Evolutionary conservation across 2,329 filamentous ascomycete species (phyloP).

Genomic region (Decorospora gaudefroyi): DNA sequence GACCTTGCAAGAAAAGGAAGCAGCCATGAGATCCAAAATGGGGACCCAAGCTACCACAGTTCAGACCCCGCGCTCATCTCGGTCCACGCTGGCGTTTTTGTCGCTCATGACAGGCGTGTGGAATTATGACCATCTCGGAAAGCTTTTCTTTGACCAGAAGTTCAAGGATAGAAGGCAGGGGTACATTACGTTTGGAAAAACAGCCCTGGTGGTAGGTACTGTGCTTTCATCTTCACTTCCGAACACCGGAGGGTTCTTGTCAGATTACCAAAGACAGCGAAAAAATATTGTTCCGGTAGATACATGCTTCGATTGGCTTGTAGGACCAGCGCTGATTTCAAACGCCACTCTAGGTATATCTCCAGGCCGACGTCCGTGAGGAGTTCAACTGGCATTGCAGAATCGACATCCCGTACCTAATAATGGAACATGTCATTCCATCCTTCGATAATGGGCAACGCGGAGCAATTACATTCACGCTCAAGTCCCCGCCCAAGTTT

Average conservation of each 20-base stretch:
- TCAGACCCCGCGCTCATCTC: conserved; percentile 14
- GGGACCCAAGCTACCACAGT: conserved; percentile 9
- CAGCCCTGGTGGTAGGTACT: conserved; percentile 35
- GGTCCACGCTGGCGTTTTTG: conserved; percentile 32
- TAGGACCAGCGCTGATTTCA: not conserved
- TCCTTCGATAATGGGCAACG: conserved; percentile 27
- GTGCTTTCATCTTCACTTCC: not conserved
- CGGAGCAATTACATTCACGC: conserved; percentile 44
- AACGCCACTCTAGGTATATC: conserved; percentile 13
- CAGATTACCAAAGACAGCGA: no score
- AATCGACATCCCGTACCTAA: conserved; percentile 52
- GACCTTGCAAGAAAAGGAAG: conserved; percentile 31
- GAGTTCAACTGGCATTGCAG: conserved; percentile 33
- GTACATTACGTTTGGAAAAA: conserved; percentile 44
- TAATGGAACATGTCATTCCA: conserved; percentile 46
- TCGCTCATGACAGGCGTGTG: conserved; percentile 49
- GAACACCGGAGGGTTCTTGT: no score
- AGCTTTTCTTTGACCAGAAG: conserved; percentile 50
- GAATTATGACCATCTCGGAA: conserved; percentile 42
- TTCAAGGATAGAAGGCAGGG: conserved; percentile 50
- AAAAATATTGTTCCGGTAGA: no score
- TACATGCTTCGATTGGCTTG: not conserved
- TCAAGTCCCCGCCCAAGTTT: conserved; percentile 49
- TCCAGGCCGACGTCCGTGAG: conserved; percentile 9
- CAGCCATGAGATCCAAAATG: conserved; percentile 19